Evolutionary conservation across 2,329 filamentous ascomycete species (phyloP), one percentile per base, ranked within the genome.

Genomic region (Fusarium miscanthi): DNA sequence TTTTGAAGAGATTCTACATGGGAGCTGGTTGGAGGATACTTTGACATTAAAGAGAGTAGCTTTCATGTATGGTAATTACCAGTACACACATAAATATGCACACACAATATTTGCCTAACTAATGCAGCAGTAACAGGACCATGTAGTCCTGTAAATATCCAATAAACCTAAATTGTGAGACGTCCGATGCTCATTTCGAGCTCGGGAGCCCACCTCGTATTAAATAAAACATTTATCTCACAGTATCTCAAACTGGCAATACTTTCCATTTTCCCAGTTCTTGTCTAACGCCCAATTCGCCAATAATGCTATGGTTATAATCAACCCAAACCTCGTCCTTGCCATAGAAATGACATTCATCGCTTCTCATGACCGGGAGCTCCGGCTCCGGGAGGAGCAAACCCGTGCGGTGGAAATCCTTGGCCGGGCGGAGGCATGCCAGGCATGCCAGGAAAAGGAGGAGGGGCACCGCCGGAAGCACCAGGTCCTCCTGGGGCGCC

Each of bases 371-470:
- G 82, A 40, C 84, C 84, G 27, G 81, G 82, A 30, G 79, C 76
- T 27, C 81, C 80, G 19, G 75, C 76, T 41, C 80, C 81, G 5
- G 78, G 79, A 23, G 79, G 79, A 59, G 78, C 78, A 69, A 82
- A 83, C 8, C 82, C 82, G 30, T 78, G 77, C 8, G 80, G 79
- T 21, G 83, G 84, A 43, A 86, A 86, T 8, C 83, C 84, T 62
- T 86, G 83, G 25, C 82, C 82, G 30, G 81, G 82, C 3, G 83
- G 84, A 33, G 82, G 80, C 66, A 82, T 80, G 51, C 81, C 79
- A 27, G 81, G 79, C 63, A 83, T 69, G 19, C 81, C 81, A 23
- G 80, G 76, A 56, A 81, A 81, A 13, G 67, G 64, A 13, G 78
- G 76, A 65, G 77, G 76, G 63, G 75, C 66, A 61, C 65, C 72